Evolutionary conservation across 2,329 filamentous ascomycete species (phyloP), one percentile per base, ranked within the genome.

Genomic region (Alternaria consortialis): DNA sequence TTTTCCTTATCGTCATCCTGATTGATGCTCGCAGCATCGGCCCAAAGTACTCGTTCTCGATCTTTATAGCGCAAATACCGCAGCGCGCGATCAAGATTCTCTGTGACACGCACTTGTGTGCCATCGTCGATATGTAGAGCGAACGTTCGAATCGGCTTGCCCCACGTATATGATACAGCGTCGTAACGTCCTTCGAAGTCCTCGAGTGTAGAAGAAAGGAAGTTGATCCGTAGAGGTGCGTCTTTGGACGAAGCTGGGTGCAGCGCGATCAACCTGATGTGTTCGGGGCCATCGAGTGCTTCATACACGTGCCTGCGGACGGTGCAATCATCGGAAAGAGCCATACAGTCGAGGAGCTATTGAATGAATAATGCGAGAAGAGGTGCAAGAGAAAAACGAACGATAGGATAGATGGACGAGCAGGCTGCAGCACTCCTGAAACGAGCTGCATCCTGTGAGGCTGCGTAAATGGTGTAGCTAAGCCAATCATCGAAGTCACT

Each of bases 11-110:
- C 23, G 13, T 68, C 56, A 2, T 0, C 11, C 23, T 72, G 68
- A 15, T 71, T 66, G 27, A 72, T 70, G 27, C 69, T 60, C 1
- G 62, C 31, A 1, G 67, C 67, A 37, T 70, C 67, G 0, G 55
- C 58, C 68, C 67, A 72, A 4, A 69, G 25, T 1, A 17, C 2
- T 17, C 56, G 23, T 6, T 56, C 4, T 0, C 51, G 31, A 15
- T 8, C 7, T 11, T 13, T 25, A 5, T 31, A 8, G 3, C 59
- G 57, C 2, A 68, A 11, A 13, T 27, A 17, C 7, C 59, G 34
- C 2, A 71, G 43, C 0, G 60, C 63, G 0, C 27, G 12, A 9
- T 66, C 47, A 2, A 71, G 54, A 7, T 68, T 71, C 15, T 47
- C 9, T 1, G 59, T 64, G 0, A 48, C 17, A 7, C 5, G 15